Evolutionary conservation across 768 basidiomycete genomes (phyloP).

Genomic region (Hericium alpestre): DNA sequence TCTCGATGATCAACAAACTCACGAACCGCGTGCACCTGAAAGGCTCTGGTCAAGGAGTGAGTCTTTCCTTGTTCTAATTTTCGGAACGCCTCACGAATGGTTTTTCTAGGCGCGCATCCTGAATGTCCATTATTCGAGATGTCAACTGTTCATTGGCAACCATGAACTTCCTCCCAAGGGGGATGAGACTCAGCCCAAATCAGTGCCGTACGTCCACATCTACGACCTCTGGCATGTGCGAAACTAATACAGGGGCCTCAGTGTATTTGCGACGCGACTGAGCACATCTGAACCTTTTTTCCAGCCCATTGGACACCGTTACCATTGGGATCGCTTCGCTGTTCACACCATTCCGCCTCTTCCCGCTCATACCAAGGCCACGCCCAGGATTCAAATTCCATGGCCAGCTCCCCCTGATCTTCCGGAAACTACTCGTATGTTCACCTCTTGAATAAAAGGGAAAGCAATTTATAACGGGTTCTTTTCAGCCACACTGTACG

Average conservation of each 20-base stretch:
- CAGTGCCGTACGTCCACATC: conserved; percentile 18
- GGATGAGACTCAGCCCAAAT: conserved; percentile 14
- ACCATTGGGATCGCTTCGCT: conserved; percentile 66
- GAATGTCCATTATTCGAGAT: conserved; percentile 56
- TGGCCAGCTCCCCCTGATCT: conserved; percentile 44
- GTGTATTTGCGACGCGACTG: conserved; percentile 70
- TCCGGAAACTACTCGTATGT: too few relatives aligned
- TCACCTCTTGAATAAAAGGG: too few relatives aligned
- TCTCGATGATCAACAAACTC: conserved; percentile 62
- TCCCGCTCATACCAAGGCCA: conserved; percentile 25
- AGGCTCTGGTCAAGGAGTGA: conserved; percentile 30
- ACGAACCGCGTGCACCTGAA: conserved; percentile 58
- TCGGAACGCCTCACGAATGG: too few relatives aligned
- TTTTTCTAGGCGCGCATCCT: neutral
- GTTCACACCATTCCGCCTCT: conserved; percentile 51
- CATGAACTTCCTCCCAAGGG: conserved; percentile 42
- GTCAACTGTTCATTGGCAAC: conserved; percentile 68
- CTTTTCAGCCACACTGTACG: conserved; percentile 44
- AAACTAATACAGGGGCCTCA: conserved; percentile 18
- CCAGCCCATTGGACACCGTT: conserved; percentile 43
- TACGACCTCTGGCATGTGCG: neutral
- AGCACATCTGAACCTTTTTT: conserved; percentile 51
- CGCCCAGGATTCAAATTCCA: conserved; percentile 36
- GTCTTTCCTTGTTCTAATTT: neutral
- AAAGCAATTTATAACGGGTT: neutral